These are phyloP conservation scores for Pleurotus tuber-regium DNA, from an alignment of 768 basidiomycete species.

Conservation along the genomic window DNA sequence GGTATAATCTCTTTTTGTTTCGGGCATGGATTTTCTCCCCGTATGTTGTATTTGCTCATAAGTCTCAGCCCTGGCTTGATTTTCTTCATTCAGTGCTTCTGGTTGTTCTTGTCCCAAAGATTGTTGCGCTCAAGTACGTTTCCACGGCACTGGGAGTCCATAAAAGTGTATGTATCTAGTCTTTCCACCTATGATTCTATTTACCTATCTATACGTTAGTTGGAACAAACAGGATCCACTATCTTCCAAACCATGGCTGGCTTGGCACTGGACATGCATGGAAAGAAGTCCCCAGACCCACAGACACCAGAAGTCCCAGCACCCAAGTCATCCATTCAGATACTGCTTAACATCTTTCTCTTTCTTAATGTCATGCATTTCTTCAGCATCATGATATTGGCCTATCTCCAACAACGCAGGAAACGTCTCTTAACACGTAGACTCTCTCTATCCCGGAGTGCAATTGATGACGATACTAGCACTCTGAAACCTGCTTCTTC, in stretches of 20 bases:
- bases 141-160: slow-evolving; percentile 78
- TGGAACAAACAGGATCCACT: slow-evolving; percentile 74
- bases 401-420: slow-evolving; percentile 43
- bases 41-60: slow-evolving; percentile 34
- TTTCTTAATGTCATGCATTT: slow-evolving; percentile 57
- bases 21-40: slow-evolving; percentile 74
- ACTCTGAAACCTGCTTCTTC: background rate
- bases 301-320: slow-evolving; percentile 12
- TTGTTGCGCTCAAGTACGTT: slow-evolving; percentile 70
- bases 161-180: slow-evolving; percentile 56
- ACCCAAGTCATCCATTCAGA: slow-evolving; percentile 39
- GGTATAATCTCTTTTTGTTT: slow-evolving; percentile 58
- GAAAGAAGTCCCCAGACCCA: slow-evolving; percentile 23
- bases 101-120: slow-evolving; percentile 70
- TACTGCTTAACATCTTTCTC: slow-evolving; percentile 56
- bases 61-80: slow-evolving; percentile 3
- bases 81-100: slow-evolving; percentile 50
- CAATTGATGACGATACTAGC: slow-evolving; percentile 13
- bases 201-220: slow-evolving; percentile 30
- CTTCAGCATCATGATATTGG: slow-evolving; percentile 46
- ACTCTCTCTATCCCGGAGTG: background rate
- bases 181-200: background rate
- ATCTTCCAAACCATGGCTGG: slow-evolving; percentile 75
- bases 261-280: slow-evolving; percentile 52
- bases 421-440: slow-evolving; percentile 16